phyloP scores from a whole-genome alignment of 805 yeast genomes.

The Candida koratica region DNA sequence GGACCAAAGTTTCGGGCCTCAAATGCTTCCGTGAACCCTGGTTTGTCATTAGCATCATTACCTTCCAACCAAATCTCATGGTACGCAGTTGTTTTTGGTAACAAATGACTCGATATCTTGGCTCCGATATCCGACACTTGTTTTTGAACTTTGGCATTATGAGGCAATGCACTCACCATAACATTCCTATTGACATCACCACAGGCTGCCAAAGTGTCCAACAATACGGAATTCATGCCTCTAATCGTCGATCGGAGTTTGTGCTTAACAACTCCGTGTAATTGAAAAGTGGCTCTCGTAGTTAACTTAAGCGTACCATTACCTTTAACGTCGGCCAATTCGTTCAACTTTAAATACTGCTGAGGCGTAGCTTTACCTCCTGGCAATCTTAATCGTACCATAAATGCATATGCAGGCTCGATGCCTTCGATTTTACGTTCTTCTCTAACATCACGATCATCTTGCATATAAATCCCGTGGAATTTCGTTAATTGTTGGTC shows the following conservation, averaged over 20 bases:
- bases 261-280: constrained; percentile 91
- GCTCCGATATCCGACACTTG: constrained; percentile 66
- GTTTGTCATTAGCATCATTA: constrained; percentile 64
- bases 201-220: constrained; percentile 97
- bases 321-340: constrained; percentile 75
- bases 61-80: constrained; percentile 97
- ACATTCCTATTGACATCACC: constrained; percentile 98
- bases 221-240: constrained; percentile 83
- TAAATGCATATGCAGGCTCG: constrained; percentile 95
- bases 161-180: constrained; percentile 86
- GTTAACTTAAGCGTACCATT: constrained; percentile 92
- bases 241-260: constrained; percentile 85
- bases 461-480: constrained; percentile 98
- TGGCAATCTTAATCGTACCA: constrained; percentile 94
- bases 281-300: constrained; percentile 94
- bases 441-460: constrained; percentile 93
- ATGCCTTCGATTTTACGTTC: constrained; percentile 86
- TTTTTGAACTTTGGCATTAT: constrained; percentile 73
- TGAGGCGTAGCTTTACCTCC: constrained; percentile 86
- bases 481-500: constrained; percentile 95
- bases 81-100: constrained; percentile 92
- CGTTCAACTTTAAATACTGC: constrained; percentile 86
- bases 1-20: constrained; percentile 72
- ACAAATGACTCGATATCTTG: constrained; percentile 70
- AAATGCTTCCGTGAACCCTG: constrained; percentile 61